These are phyloP conservation scores for Coprinellus aureogranulatus DNA, from an alignment of 768 basidiomycete genomes.

Conservation along the genomic window DNA sequence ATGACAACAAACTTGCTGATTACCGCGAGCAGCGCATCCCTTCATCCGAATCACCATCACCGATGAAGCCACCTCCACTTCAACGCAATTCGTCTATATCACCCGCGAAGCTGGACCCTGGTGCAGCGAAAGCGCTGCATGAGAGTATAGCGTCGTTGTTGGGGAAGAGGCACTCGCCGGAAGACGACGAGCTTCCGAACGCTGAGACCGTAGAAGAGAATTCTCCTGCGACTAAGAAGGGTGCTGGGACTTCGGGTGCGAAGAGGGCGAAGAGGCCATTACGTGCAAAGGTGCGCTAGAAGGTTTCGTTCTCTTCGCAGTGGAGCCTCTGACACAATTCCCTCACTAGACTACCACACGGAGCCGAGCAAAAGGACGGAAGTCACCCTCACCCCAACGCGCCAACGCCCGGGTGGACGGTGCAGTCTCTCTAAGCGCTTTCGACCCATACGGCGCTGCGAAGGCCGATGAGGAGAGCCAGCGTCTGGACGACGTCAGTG, in stretches of 20 bases:
- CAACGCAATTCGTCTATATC: conserved; percentile 29
- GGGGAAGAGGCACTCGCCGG: conserved; percentile 59
- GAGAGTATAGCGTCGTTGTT: conserved; percentile 68
- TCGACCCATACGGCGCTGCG: conserved; percentile 22
- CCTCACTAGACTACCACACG: conserved; percentile 31
- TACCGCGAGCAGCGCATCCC: conserved; percentile 35
- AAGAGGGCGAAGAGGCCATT: conserved; percentile 34
- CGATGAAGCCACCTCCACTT: conserved; percentile 41
- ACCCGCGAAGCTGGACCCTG: conserved; percentile 44
- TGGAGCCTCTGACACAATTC: not conserved
- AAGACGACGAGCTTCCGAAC: conserved; percentile 28
- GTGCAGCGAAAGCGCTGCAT: conserved; percentile 58
- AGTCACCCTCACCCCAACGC: conserved; percentile 15
- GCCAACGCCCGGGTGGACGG: conserved; percentile 12
- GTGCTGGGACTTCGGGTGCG: not conserved
- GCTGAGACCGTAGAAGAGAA: conserved; percentile 5
- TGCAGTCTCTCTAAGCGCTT: conserved; percentile 21
- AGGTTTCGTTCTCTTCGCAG: not conserved
- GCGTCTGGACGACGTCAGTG: no score
- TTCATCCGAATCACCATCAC: conserved; percentile 58
- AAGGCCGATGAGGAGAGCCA: not conserved
- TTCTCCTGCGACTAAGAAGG: not conserved
- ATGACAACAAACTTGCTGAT: no score
- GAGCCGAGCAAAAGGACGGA: conserved; percentile 36
- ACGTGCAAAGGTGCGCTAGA: conserved; percentile 29